Percentiles rank a stretch among this genome's conserved stretches.
Conservation (phyloP, 192 early-diverging fungal species). For the Linnemannia zychae region DNA sequence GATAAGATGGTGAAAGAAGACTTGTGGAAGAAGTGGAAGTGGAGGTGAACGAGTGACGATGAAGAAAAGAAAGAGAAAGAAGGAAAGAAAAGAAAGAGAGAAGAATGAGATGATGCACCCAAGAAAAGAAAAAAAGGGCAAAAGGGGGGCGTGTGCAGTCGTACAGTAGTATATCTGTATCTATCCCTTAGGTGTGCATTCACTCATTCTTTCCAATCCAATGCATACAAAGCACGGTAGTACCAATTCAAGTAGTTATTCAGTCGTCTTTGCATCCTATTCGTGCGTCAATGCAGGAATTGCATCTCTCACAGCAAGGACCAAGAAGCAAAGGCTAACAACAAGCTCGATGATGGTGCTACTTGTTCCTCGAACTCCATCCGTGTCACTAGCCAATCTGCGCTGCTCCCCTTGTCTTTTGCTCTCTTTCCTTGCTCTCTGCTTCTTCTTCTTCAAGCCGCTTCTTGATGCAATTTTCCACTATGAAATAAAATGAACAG, state of each 20-base stretch:
- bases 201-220: not conserved
- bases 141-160: not conserved
- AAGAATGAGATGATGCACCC: not conserved
- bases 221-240: not conserved
- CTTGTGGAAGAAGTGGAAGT: not conserved
- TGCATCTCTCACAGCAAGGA: no score
- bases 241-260: not conserved
- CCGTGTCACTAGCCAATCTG: not conserved
- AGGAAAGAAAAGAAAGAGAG: not conserved
- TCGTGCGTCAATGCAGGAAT: not conserved
- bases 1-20: no score
- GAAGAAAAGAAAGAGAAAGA: not conserved
- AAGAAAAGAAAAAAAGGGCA: not conserved
- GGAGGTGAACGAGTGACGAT: conserved; percentile 1
- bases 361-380: conserved; percentile 2
- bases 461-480: not conserved
- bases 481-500: not conserved
- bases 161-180: not conserved
- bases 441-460: not conserved
- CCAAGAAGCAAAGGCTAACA: not conserved
- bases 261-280: not conserved
- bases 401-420: not conserved
- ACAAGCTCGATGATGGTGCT: not conserved
- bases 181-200: not conserved
- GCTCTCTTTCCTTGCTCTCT: no score